phyloP scores from a whole-genome alignment of 2,329 filamentous ascomycete genomes.

The Calonectria ilicicola region DNA sequence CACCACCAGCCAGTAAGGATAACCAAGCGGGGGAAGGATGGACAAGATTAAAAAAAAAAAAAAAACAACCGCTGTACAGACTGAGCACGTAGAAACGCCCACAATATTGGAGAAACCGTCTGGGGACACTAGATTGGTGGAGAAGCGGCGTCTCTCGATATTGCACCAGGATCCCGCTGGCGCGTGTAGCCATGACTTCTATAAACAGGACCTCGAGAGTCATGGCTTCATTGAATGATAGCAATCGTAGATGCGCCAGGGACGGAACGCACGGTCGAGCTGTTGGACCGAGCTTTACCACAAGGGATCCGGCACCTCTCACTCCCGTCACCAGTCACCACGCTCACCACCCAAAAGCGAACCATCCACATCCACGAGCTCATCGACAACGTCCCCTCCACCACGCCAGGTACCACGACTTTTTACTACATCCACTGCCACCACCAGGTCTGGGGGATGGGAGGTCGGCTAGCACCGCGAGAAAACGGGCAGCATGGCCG shows the following conservation, averaged over 20 bases:
- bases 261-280: conserved; percentile 20
- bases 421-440: conserved; percentile 9
- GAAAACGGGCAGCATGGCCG: neutral
- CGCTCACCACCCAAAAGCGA: conserved; percentile 6
- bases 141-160: neutral
- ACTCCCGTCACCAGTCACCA: conserved; percentile 7
- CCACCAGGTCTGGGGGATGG: neutral
- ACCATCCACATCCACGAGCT: conserved; percentile 12
- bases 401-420: conserved; percentile 7
- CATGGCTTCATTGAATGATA: neutral
- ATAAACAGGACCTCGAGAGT: conserved; percentile 2
- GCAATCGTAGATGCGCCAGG: conserved; percentile 9
- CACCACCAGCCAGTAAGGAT: neutral
- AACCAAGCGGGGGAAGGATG: neutral
- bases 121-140: conserved; percentile 10
- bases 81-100: neutral
- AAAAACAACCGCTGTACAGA: neutral
- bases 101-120: neutral
- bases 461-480: conserved; percentile 7
- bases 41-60: neutral
- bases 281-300: conserved; percentile 18
- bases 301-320: conserved; percentile 1
- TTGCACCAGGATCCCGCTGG: conserved; percentile 10
- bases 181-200: conserved; percentile 14
- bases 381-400: conserved; percentile 22